These are phyloP conservation scores for Starmerella etchellsii DNA, from an alignment of 805 yeast species.

Conservation along the genomic window DNA sequence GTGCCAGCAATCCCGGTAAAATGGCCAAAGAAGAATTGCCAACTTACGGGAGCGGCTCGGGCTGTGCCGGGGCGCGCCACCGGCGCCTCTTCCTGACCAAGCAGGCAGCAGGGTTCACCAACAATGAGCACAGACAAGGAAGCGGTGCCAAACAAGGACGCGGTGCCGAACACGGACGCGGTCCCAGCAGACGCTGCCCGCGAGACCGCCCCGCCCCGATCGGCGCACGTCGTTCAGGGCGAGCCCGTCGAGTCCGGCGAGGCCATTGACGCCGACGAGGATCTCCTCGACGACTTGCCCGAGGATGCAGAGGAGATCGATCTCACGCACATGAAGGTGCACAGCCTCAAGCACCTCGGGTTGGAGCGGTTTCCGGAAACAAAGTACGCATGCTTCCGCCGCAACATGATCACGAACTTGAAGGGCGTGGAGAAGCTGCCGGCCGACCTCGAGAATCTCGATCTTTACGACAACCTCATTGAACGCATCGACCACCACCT, in stretches of 20 bases:
- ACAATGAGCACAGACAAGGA: no score
- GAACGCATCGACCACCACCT: constrained; percentile 61
- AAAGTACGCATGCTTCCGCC: constrained; percentile 59
- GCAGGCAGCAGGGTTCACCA: no score
- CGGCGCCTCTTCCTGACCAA: no score
- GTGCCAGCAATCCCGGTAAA: no score
- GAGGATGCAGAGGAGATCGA: constrained; percentile 41
- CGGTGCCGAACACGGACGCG: no score
- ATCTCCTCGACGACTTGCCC: constrained; percentile 37
- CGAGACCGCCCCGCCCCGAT: no score
- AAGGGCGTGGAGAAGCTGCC: constrained; percentile 53
- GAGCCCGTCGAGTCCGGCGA: constrained; percentile 23
- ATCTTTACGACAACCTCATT: constrained; percentile 83
- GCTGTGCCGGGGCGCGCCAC: no score
- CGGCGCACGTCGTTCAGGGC: neutral
- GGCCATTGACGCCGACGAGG: constrained; percentile 44
- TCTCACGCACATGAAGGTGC: constrained; percentile 45
- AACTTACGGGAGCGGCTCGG: no score
- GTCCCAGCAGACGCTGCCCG: no score
- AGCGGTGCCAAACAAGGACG: no score
- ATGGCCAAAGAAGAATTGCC: no score
- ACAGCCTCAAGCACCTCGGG: constrained; percentile 36
- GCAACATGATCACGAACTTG: constrained; percentile 66
- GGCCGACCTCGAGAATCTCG: constrained; percentile 56
- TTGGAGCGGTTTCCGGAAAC: constrained; percentile 39